Percentiles rank a stretch among this genome's conserved stretches.
These are phyloP conservation scores for Limtongia smithiae DNA, from an alignment of 805 yeast genomes.

Conservation along the genomic window DNA sequence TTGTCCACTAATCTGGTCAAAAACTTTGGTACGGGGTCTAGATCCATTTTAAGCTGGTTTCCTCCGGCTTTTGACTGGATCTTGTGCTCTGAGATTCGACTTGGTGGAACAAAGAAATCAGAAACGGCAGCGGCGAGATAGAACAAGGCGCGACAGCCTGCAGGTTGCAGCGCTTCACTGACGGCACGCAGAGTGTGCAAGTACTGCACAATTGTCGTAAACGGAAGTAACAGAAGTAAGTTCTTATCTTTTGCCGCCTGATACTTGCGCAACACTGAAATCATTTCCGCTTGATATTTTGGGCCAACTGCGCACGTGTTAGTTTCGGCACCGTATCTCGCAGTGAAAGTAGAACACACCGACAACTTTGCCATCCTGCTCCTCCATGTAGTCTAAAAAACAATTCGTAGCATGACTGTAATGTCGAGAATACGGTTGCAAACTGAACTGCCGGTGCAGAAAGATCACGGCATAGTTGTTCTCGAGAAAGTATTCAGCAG, in stretches of 20 bases:
- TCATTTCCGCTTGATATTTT: slow-evolving; percentile 59
- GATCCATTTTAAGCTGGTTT: slow-evolving; percentile 75
- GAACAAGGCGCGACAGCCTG: slow-evolving; percentile 62
- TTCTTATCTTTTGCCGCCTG: slow-evolving; percentile 48
- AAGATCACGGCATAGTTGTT: slow-evolving; percentile 89
- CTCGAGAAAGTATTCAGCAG: slow-evolving; percentile 86
- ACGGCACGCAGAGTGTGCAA: slow-evolving; percentile 73
- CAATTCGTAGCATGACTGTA: slow-evolving; percentile 77
- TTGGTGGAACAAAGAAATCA: slow-evolving; percentile 87
- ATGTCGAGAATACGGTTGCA: slow-evolving; percentile 89
- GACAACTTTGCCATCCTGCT: slow-evolving; percentile 50
- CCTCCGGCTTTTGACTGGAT: slow-evolving; percentile 73
- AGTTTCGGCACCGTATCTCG: not conserved
- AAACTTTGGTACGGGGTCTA: slow-evolving; percentile 96
- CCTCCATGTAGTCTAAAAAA: slow-evolving; percentile 76
- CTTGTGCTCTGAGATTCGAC: slow-evolving; percentile 86
- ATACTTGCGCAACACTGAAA: slow-evolving; percentile 52
- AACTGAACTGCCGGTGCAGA: slow-evolving; percentile 84
- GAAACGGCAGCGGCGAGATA: slow-evolving; percentile 97
- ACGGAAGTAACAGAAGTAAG: slow-evolving; percentile 69
- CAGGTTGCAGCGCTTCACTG: slow-evolving; percentile 54
- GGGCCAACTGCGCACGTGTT: slow-evolving; percentile 44
- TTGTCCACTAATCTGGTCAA: slow-evolving; percentile 78
- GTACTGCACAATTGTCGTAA: slow-evolving; percentile 93
- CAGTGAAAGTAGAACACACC: slow-evolving; percentile 15